Base-by-base conservation (phyloP, 495 filamentous ascomycete species). In the Aspergillus saccharolyticus region DNA sequence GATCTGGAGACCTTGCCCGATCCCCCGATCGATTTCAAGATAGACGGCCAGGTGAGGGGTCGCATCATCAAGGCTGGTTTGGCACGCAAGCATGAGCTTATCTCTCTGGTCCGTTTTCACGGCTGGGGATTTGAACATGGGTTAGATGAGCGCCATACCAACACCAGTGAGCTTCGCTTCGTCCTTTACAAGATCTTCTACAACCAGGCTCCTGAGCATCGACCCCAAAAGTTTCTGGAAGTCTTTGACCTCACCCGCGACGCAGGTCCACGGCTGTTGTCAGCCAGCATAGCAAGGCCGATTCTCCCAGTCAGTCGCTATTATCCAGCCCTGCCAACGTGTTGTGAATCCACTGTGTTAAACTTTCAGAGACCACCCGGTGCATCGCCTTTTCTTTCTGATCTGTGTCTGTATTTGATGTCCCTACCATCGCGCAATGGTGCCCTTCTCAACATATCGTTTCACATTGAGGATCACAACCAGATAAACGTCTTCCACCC, bases 221-320 rank as follows among this genome's bases (percentile, higher is more conserved):
- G 56, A 2, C 66, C 69, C 0, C 25, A 42, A 1, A 52, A n/a
- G n/a, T n/a, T n/a, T 18, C 10, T 62, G 54, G 8, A n/a, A 8
- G 7, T 74, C 1, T 44, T 52, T 17, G 61, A 68, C 21, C 18
- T 66, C 3, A 45, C 47, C 1, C 63, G 70, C 18, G 74, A 77
- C 58, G 64, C 65, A 46, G 74, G 74, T 0, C 73, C 74, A 50
- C 65, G 74, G 14, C 55, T 74, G 8, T 51, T 77, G 43, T 59
- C 33, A 8, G 14, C 14, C 4, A 60, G 53, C 54, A 47, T 3
- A 33, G 56, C 16, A 16, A 14, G 9, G 17, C 10, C 7, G 7
- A 18, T 19, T 12, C 19, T 51, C n/a, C 72, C 70, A 19, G 53
- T 73, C 42, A 73, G 70, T 44, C 54, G 65, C 24, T 57, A 60